These are phyloP conservation scores for Millerago galiae DNA, from an alignment of 805 yeast species.

Conservation along the genomic window DNA sequence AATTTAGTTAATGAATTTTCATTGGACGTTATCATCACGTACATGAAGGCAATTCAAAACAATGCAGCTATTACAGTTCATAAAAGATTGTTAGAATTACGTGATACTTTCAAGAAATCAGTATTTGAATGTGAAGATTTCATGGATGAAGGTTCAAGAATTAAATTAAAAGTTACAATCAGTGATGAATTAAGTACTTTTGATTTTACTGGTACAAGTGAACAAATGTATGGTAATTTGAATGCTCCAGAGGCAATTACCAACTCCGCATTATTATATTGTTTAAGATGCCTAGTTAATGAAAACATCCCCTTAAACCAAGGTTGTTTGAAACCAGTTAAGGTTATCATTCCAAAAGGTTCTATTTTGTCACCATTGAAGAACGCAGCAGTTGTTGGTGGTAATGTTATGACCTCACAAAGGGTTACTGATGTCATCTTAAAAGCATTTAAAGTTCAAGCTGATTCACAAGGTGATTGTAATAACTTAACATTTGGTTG, in stretches of 20 bases:
- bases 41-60: constrained; percentile 77
- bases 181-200: constrained; percentile 53
- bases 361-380: constrained; percentile 67
- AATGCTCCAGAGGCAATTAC: constrained; percentile 93
- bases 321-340: constrained; percentile 81
- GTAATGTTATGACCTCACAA: constrained; percentile 93
- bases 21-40: constrained; percentile 50
- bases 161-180: constrained; percentile 47
- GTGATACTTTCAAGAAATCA: constrained; percentile 32
- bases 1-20: constrained; percentile 59
- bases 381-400: constrained; percentile 92
- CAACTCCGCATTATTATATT: constrained; percentile 81
- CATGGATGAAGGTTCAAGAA: constrained; percentile 79
- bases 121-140: constrained; percentile 50
- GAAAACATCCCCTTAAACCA: constrained; percentile 90
- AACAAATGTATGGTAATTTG: constrained; percentile 82
- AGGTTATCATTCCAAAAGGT: constrained; percentile 55
- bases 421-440: constrained; percentile 85
- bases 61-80: constrained; percentile 75
- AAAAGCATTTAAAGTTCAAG: constrained; percentile 82
- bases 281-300: constrained; percentile 75
- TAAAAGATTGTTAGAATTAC: constrained; percentile 39
- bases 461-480: constrained; percentile 95
- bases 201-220: constrained; percentile 82
- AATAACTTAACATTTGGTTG: constrained; percentile 91